Conservation (phyloP, 1,139 yeast species). For the Yamadazyma atlantica region DNA sequence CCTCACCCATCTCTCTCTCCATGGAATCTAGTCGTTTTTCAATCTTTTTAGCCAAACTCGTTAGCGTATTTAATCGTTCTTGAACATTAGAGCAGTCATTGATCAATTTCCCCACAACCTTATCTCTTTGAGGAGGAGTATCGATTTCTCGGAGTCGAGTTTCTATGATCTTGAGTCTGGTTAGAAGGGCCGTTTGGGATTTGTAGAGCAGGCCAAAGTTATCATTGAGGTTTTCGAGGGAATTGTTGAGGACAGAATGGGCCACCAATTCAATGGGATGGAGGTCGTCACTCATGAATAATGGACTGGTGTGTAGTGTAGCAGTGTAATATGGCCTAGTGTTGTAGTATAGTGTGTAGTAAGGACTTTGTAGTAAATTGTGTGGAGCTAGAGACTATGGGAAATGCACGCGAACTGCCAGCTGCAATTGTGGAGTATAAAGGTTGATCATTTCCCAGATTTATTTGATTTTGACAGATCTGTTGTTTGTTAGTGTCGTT, state of each 20-base stretch:
- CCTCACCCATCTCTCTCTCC: not conserved
- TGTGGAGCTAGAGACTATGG: too few species aligned
- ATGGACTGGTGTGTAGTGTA: too few species aligned
- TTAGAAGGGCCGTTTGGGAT: constrained; percentile 53
- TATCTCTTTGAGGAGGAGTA: constrained; percentile 14
- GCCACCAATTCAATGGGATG: constrained; percentile 33
- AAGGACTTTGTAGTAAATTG: too few species aligned
- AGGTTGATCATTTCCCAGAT: too few species aligned
- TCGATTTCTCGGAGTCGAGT: constrained; percentile 22
- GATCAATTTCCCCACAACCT: constrained; percentile 27
- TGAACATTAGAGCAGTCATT: constrained; percentile 33
- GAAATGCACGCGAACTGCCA: too few species aligned
- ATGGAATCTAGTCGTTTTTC: constrained; percentile 7
- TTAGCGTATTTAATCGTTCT: constrained; percentile 31
- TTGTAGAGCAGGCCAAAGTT: constrained; percentile 55
- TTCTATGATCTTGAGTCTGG: constrained; percentile 47
- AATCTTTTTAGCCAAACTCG: constrained; percentile 24
- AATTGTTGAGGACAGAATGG: constrained; percentile 52
- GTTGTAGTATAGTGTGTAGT: too few species aligned
- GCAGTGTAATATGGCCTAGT: too few species aligned
- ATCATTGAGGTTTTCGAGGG: constrained; percentile 51
- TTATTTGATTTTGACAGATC: too few species aligned
- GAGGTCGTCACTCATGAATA: constrained; percentile 3
- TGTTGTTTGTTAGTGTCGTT: not conserved
- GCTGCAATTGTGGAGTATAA: too few species aligned